Evolutionary conservation across 129 eudicot species (phyloP).

Genomic region (Erigeron canadensis): DNA sequence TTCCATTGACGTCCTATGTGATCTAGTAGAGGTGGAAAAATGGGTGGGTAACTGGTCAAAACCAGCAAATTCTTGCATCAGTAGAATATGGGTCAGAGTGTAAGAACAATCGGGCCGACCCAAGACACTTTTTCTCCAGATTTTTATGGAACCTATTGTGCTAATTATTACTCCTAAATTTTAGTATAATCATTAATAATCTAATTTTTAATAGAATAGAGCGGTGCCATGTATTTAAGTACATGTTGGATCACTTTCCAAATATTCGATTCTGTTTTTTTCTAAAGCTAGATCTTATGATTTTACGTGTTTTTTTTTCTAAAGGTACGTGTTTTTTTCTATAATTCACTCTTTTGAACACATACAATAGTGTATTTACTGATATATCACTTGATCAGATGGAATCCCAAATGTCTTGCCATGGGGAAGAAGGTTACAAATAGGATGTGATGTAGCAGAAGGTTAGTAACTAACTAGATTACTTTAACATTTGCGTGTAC

Average conservation of each 20-base stretch:
- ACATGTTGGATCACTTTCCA: too few relatives aligned
- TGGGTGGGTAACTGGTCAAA: background rate
- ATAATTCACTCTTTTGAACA: background rate
- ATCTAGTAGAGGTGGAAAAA: background rate
- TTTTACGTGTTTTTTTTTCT: too few relatives aligned
- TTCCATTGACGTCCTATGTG: background rate
- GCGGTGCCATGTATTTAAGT: too few relatives aligned
- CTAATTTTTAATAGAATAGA: too few relatives aligned
- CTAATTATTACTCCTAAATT: too few relatives aligned
- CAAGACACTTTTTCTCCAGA: background rate
- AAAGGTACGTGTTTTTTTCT: too few relatives aligned
- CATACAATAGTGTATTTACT: background rate
- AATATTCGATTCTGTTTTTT: background rate
- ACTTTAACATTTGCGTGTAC: background rate
- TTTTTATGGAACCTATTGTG: background rate
- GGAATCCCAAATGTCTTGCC: background rate
- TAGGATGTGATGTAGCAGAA: conserved; percentile 3
- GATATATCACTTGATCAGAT: background rate
- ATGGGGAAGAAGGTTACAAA: conserved; percentile 11
- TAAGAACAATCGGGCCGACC: background rate
- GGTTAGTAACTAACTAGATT: background rate
- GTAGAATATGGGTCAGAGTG: background rate
- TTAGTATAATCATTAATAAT: too few relatives aligned
- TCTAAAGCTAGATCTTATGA: too few relatives aligned
- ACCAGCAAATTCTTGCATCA: background rate